These are phyloP conservation scores for Jatropha podagrica DNA, from an alignment of 441 rosid species.

Conservation along the genomic window DNA sequence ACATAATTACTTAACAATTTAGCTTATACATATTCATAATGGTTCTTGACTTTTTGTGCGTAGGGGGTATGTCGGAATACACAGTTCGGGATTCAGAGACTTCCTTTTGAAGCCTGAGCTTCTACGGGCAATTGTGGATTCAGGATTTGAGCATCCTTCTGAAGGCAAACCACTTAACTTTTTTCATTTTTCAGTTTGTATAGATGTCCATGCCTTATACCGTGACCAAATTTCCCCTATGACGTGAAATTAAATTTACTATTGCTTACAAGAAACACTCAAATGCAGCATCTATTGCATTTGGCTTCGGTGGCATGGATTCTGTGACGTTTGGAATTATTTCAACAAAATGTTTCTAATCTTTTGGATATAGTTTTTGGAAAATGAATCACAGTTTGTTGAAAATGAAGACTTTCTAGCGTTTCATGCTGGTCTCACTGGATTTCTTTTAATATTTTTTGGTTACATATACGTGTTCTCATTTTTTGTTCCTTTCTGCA, in stretches of 20 bases:
- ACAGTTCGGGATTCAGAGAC: constrained; percentile 99
- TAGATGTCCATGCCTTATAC: not conserved
- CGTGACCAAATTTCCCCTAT: no score
- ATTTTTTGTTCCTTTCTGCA: not conserved
- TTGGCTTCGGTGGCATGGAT: no score
- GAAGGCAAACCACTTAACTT: constrained; percentile 58
- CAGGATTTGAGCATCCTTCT: constrained; percentile 99
- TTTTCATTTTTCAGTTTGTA: not conserved
- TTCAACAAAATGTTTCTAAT: no score
- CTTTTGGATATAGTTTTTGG: not conserved
- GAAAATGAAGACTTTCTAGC: not conserved
- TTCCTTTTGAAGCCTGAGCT: constrained; percentile 99
- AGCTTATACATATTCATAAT: not conserved
- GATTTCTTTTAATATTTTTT: not conserved
- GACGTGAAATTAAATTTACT: no score
- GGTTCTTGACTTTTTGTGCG: not conserved
- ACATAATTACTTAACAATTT: not conserved
- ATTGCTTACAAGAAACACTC: no score
- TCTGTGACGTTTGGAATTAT: no score
- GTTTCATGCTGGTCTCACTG: no score
- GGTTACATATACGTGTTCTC: not conserved
- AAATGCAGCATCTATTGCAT: no score
- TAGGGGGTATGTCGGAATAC: constrained; percentile 98
- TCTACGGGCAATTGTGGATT: constrained; percentile 94
- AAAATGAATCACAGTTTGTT: no score